Base-by-base conservation (phyloP, 768 basidiomycete species). In the Tubosaeta sp. region DNA sequence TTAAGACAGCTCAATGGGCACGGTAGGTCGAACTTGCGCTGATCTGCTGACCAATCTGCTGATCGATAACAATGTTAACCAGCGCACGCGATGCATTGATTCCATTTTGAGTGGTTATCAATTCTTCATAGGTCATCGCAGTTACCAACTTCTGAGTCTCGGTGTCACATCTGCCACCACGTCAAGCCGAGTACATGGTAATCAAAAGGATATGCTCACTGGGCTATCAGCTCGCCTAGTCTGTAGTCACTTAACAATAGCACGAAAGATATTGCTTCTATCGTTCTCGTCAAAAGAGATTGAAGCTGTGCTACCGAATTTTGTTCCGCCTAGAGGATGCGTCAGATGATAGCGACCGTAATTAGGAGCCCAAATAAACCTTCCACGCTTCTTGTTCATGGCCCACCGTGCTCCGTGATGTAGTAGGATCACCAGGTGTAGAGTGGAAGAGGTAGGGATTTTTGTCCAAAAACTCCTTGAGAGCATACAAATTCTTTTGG, bases 1-100 rank as follows among this genome's bases (percentile, higher is more conserved):
- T 56, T 31, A 60, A 32, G 22, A 41, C 35, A 12, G 21, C 44
- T 45, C 19, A 18, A 35, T 35, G 30, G 24, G 40, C 11, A 55
- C 30, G 14, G 22, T 19, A 32, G 25, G 48, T 18, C 24, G 45
- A 45, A 51, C 88, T 60, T 67, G 94, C 94, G 57, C 90, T 93
- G 46, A 94, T 90, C 65, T 98, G 94, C 64, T 95, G 92, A 19
- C 90, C 90, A 58, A 98, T 98, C 67, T 99, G 96, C 64, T 95
- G 93, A 68, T 99, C 91, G 58, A 99, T 98, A 58, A 99, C 82
- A 29, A 94, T 86, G 56, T 95, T 98, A 11, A 98, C 94, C 35
- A 99, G 72, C 12, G 86, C 86, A 57, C 91, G 80, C 9, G 96
- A 95, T 21, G 86, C 82, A n/a, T 84, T 85, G 59, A 93, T 82